phyloP scores from a whole-genome alignment of 2,329 filamentous ascomycete genomes.

The Alternaria postmessia region DNA sequence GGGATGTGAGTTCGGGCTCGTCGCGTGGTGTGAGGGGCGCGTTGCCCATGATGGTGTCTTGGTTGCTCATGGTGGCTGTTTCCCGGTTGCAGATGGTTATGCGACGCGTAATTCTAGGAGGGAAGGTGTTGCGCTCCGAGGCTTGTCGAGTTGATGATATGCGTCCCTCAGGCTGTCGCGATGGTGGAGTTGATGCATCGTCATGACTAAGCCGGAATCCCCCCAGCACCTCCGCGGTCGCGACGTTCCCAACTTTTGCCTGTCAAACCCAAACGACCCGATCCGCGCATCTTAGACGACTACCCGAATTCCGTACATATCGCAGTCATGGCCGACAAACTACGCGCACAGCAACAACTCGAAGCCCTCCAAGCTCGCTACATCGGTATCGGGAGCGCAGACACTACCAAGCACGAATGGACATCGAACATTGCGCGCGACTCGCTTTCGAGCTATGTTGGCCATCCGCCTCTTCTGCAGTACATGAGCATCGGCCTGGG shows the following conservation, averaged over 20 bases:
- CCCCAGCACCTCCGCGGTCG: conserved; percentile 19
- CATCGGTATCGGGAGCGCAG: conserved; percentile 93
- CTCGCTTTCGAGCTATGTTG: conserved; percentile 86
- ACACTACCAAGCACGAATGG: conserved; percentile 98
- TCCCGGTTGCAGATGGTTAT: neutral
- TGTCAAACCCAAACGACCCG: neutral
- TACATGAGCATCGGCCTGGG: conserved; percentile 93
- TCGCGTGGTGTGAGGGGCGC: conserved; percentile 46
- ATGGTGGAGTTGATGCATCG: conserved; percentile 4
- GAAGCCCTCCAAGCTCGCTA: conserved; percentile 96
- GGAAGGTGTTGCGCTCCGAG: neutral
- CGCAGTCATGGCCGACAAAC: conserved; percentile 80
- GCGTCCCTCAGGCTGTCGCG: conserved; percentile 2
- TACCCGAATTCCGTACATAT: neutral
- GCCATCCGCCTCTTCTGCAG: conserved; percentile 85
- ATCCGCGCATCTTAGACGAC: neutral
- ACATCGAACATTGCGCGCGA: conserved; percentile 94
- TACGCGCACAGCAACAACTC: conserved; percentile 96
- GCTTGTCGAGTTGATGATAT: neutral
- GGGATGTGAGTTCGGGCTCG: conserved; percentile 39
- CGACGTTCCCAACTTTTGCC: conserved; percentile 7
- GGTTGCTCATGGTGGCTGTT: conserved; percentile 25
- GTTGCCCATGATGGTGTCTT: conserved; percentile 36
- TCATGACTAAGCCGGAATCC: conserved; percentile 15
- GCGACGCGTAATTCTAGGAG: neutral